Evolutionary conservation across 352 stramenopile genomes (phyloP), one percentile per base, ranked within the genome.

Genomic region (Globisporangium solare): DNA sequence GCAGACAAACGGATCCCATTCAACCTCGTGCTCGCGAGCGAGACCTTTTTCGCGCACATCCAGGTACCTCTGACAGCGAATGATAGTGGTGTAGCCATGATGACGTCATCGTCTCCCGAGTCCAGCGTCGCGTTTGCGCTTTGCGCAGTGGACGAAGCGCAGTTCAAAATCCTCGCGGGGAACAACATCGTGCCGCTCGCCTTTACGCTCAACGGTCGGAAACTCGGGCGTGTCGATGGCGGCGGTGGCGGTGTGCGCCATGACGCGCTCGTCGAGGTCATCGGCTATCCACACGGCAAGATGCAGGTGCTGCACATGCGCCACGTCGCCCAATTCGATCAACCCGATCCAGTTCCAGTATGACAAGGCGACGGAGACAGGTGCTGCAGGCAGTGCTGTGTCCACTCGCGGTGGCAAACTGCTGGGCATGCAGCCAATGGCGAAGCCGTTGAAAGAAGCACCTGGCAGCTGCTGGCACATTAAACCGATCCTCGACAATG

Each of bases 361-460:
- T 37, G 71, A 86, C 32, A 18, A 39, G n/a, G 47, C 59, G 32
- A 79, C 66, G 43, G 77, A 88, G 51, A 74, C 49, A 1, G 74
- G 75, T 2, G 40, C 66, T 0, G 65, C 69, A 2, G 74, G 73
- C 4, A 71, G 58, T 45, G 73, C 59, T 11, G 71, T 86, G 20
- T 89, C 86, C 60, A 88, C 76, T 5, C 71, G 71, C 3, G 70
- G 75, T 8, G 79, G 79, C 2, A 86, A 81, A 45, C 54, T 89
- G 40, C 46, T 89, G 3, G 79, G 79, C 11, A 52, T 86, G 27
- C 76, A 86, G 55, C 55, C 58, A 27, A 83, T 76, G 37, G 47
- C 60, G 7, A 35, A 35, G 15, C 56, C 68, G 14, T 54, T 73
- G 15, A 82, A 75, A 39, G 67, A 78, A 8, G 52, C 63, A 8